A percentile compares a stretch with the other conserved stretches of the same genome.
These are phyloP conservation scores for Caryopteris hybrid DNA, from an alignment of 305 asterid genomes.

Conservation along the genomic window DNA sequence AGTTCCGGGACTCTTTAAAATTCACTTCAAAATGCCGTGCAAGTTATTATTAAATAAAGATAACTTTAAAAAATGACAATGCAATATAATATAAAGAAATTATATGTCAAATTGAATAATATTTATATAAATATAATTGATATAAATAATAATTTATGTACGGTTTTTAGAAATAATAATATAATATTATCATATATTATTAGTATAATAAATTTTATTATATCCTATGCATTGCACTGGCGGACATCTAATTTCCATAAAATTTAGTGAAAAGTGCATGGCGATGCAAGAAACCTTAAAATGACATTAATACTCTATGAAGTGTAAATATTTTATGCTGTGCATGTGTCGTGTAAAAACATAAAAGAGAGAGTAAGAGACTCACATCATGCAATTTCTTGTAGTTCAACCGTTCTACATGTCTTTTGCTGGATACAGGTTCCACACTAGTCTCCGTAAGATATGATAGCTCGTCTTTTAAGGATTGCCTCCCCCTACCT, in stretches of 20 bases:
- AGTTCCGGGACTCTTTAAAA: no score
- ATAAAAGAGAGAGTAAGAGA: slow-evolving; percentile 19
- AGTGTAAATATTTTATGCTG: neutral
- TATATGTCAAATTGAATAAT: no score
- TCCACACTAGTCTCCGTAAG: slow-evolving; percentile 45
- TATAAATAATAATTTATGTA: no score
- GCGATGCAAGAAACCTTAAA: slow-evolving; percentile 11
- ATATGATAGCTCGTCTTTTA: slow-evolving; percentile 55
- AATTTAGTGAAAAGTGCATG: neutral
- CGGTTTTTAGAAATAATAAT: no score
- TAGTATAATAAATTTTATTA: no score
- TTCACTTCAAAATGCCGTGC: no score
- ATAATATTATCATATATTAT: no score
- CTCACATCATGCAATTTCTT: slow-evolving; percentile 81
- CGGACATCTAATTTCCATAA: neutral
- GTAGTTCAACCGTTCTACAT: slow-evolving; percentile 77
- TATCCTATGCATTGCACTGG: no score
- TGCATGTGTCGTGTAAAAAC: slow-evolving; percentile 3
- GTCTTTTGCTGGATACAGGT: slow-evolving; percentile 57
- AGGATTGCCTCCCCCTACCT: slow-evolving; percentile 31
- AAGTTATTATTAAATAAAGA: no score
- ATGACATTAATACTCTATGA: neutral
- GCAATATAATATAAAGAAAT: no score
- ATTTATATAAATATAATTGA: no score
- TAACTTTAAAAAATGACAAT: no score